A percentile compares a stretch with the other conserved stretches of the same genome.
Evolutionary conservation across 805 yeast genomes (phyloP).

Genomic region (Jamesozyma gamospora): DNA sequence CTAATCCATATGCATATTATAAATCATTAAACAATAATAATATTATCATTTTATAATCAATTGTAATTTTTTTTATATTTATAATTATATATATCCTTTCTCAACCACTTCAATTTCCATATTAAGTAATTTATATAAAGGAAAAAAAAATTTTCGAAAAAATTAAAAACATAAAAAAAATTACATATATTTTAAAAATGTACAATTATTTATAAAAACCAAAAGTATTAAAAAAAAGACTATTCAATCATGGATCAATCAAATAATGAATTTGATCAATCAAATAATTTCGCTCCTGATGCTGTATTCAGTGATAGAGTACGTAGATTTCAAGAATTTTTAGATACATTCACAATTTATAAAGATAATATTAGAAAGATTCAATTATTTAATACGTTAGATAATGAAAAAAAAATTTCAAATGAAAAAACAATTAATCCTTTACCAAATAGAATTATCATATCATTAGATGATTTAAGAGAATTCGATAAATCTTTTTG

Average conservation of each 20-base stretch:
- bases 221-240: neutral
- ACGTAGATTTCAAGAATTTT: constrained; percentile 78
- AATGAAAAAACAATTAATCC: constrained; percentile 4
- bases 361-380: constrained; percentile 61
- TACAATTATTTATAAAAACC: neutral
- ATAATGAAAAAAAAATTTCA: constrained; percentile 7
- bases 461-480: constrained; percentile 79
- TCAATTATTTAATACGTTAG: constrained; percentile 47
- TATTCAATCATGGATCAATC: constrained; percentile 4
- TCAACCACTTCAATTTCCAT: too few species aligned
- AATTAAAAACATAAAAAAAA: too few species aligned
- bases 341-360: constrained; percentile 59
- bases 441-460: constrained; percentile 43
- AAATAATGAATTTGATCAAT: constrained; percentile 4
- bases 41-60: too few species aligned
- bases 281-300: constrained; percentile 27
- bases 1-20: too few species aligned
- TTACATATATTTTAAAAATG: too few species aligned
- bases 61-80: neutral
- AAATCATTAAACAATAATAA: neutral
- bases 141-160: too few species aligned
- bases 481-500: constrained; percentile 74
- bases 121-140: too few species aligned
- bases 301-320: constrained; percentile 69
- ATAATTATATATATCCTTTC: too few species aligned